phyloP scores from a whole-genome alignment of 176 grass and related monocot genomes.

The Saccharum officinarum region DNA sequence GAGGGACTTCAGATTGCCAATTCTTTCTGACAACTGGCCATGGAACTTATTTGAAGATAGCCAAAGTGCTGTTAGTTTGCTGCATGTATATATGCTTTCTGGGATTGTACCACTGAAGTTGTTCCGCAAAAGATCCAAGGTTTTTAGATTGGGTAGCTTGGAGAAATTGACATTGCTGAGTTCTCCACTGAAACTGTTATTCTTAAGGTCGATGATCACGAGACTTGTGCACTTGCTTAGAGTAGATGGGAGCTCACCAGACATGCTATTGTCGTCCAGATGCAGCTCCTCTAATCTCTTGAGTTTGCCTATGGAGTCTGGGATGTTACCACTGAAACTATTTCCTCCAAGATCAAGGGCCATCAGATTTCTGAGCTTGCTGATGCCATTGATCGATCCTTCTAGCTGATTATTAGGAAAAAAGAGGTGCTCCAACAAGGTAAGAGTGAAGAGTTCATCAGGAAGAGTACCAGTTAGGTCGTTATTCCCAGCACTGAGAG shows the following conservation, averaged over 20 bases:
- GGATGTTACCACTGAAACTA: slow-evolving; percentile 10
- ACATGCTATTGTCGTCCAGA: slow-evolving; percentile 21
- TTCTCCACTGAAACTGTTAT: slow-evolving; percentile 32
- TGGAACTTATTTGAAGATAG: slow-evolving; percentile 24
- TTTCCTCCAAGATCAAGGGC: slow-evolving; percentile 39
- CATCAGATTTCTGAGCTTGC: slow-evolving; percentile 25
- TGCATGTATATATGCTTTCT: slow-evolving; percentile 47
- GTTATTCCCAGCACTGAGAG: slow-evolving; percentile 25
- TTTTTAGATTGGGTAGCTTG: slow-evolving; percentile 23
- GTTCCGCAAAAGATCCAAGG: slow-evolving; percentile 27
- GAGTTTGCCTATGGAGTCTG: slow-evolving; percentile 30
- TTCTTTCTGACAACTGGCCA: slow-evolving; percentile 31
- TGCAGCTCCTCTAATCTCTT: slow-evolving; percentile 23
- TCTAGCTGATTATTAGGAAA: slow-evolving; percentile 30
- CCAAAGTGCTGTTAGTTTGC: slow-evolving; percentile 27
- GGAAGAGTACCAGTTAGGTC: slow-evolving; percentile 24
- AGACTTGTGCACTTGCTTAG: slow-evolving; percentile 34
- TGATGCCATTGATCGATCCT: background rate
- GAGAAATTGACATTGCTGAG: slow-evolving; percentile 43
- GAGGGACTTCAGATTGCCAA: slow-evolving; percentile 30
- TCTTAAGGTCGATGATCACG: slow-evolving; percentile 28
- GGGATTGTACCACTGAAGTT: slow-evolving; percentile 38
- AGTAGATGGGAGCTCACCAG: slow-evolving; percentile 27
- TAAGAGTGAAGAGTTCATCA: slow-evolving; percentile 25
- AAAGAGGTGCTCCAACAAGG: slow-evolving; percentile 24